A percentile compares a stretch with the other conserved stretches of the same genome.
Evolutionary conservation across 1,139 yeast genomes (phyloP).

Genomic region (Blastobotrys indianensis): DNA sequence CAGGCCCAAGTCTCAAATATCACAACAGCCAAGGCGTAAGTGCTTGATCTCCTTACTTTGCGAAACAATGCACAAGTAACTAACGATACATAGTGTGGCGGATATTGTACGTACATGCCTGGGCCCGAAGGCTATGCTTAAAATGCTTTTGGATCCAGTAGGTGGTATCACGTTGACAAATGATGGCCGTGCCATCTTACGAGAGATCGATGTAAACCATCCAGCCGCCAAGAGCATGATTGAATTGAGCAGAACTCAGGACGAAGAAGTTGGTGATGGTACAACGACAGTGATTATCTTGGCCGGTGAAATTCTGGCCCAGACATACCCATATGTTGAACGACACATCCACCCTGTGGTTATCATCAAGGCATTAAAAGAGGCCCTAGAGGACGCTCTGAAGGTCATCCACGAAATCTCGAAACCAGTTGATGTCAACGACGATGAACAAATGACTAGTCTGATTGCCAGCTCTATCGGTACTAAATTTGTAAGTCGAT

Average conservation of each 20-base stretch:
- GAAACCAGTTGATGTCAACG: constrained; percentile 72
- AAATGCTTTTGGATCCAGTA: constrained; percentile 97
- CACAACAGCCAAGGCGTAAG: constrained; percentile 89
- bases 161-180: constrained; percentile 97
- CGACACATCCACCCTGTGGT: constrained; percentile 96
- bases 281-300: constrained; percentile 87
- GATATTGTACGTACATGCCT: constrained; percentile 95
- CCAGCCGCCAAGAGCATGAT: constrained; percentile 99
- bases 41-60: constrained; percentile 2
- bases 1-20: constrained; percentile 96
- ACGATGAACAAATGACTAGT: constrained; percentile 82
- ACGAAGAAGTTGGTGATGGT: constrained; percentile 99
- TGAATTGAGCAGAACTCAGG: constrained; percentile 94
- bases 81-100: constrained; percentile 46
- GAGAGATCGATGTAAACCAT: constrained; percentile 96
- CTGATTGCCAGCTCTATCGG: constrained; percentile 90
- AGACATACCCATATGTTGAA: constrained; percentile 86
- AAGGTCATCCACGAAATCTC: constrained; percentile 82
- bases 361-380: constrained; percentile 88
- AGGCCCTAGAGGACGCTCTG: constrained; percentile 85
- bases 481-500: constrained; percentile 85
- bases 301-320: constrained; percentile 96
- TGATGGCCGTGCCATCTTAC: constrained; percentile 94
- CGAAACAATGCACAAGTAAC: constrained; percentile 4
- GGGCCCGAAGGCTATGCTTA: constrained; percentile 99